Base-by-base conservation (phyloP, 805 yeast genomes). In the Hanseniaspora nectarophila region DNA sequence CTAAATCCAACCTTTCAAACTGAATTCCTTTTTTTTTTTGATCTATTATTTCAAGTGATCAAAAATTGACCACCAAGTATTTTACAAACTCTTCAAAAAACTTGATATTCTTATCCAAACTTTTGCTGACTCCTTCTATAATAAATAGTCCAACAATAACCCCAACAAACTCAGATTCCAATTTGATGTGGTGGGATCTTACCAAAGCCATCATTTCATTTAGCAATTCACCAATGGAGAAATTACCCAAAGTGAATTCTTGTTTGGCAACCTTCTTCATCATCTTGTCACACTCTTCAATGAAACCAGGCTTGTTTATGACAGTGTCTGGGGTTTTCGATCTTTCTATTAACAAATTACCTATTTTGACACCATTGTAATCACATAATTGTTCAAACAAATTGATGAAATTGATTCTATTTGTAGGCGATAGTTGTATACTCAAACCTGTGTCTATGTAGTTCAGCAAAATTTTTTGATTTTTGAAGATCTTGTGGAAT, bases 151-250 rank as follows among this genome's bases (percentile, higher is more conserved):
- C 95, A 31, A 92, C 87, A n/a, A 92, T 83, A 23, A 92, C 95
- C 29, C 95, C 87, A 40, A 92, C 81, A 62, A 92, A 92, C 66
- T 92, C 98, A 6, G 95, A 94, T 63, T 92, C 99, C 95, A 92
- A 85, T 62, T 96, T 75, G 21, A 92, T 98, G 66, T 92, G 99
- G 65, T 92, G 98, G 10, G 73, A 70, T 56, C 97, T 72, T 18
- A 92, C 97, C 97, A 92, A 88, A 3, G 81, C 72, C 54, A 92
- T 73, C 73, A 90, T 89, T 61, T 80, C 83, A 58, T 87, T 92
- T 54, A 92, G 71, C 54, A 92, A 70, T 60, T 89, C 97, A 4
- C 97, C 97, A 56, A 92, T 85, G 34, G 90, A 84, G 13, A 92
- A 82, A 44, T 87, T 84, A 0, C 97, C 97, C 49, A 92, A 70